Evolutionary conservation across 352 stramenopile species (phyloP).

Genomic region (Plasmopara halstedii): DNA sequence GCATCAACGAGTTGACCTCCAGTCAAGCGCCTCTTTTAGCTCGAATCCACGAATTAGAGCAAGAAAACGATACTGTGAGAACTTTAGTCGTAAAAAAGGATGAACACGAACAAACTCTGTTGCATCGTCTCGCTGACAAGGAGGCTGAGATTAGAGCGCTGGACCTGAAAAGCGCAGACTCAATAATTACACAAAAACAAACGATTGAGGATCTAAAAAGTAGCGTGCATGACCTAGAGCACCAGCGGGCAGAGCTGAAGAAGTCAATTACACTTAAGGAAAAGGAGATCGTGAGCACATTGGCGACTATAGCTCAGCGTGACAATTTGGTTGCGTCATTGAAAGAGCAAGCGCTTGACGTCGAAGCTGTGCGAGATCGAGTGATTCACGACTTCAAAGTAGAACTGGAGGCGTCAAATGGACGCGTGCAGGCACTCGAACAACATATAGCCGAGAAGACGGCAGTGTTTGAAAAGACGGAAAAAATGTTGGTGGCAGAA

Average conservation of each 20-base stretch:
- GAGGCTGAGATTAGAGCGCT: constrained; percentile 15
- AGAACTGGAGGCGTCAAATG: constrained; percentile 20
- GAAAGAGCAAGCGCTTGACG: constrained; percentile 8
- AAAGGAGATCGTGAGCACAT: constrained; percentile 12
- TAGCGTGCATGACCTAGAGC: constrained; percentile 11
- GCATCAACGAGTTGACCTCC: constrained; percentile 10
- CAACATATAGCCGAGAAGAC: constrained; percentile 28
- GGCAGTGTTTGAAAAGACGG: constrained; percentile 12
- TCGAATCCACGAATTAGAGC: constrained; percentile 13
- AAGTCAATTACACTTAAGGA: constrained; percentile 8
- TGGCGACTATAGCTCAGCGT: constrained; percentile 3
- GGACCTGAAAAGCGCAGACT: constrained; percentile 6
- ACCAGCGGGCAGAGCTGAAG: constrained; percentile 9
- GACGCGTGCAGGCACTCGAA: constrained; percentile 25
- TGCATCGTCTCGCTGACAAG: constrained; percentile 8
- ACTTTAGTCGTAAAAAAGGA: constrained; percentile 7
- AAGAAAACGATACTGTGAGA: constrained; percentile 12
- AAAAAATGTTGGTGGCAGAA: constrained; percentile 13
- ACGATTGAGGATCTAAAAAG: constrained; percentile 15
- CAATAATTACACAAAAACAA: constrained; percentile 6
- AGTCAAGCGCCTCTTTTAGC: constrained; percentile 4
- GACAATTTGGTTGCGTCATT: constrained; percentile 19
- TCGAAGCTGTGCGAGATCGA: constrained; percentile 13
- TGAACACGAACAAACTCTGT: constrained; percentile 8
- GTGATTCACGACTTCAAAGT: constrained; percentile 19